These are phyloP conservation scores for Hypoxylon subgilvum DNA, from an alignment of 495 filamentous ascomycete genomes.

Conservation along the genomic window DNA sequence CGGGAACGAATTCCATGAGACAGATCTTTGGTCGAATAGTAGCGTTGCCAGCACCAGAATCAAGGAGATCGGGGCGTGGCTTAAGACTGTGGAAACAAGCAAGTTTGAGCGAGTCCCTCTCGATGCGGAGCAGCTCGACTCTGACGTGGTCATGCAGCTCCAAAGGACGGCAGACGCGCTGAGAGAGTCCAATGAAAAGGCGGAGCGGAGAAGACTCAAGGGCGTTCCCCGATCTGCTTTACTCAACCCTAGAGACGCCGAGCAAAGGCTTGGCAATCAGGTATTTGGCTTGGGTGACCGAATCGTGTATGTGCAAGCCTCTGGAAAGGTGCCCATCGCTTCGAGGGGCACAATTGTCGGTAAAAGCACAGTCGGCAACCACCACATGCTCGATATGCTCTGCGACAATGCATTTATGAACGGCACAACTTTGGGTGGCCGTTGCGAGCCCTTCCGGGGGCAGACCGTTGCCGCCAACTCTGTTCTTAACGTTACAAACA, in stretches of 20 bases:
- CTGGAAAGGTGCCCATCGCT: conserved; percentile 93
- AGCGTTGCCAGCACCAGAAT: conserved; percentile 67
- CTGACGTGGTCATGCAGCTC: conserved; percentile 80
- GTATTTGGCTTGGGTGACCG: conserved; percentile 86
- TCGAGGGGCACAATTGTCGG: conserved; percentile 91
- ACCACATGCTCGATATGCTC: conserved; percentile 84
- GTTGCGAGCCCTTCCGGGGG: conserved; percentile 94
- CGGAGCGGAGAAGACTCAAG: conserved; percentile 68
- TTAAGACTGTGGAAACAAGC: conserved; percentile 87
- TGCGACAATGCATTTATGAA: conserved; percentile 97
- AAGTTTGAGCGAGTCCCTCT: conserved; percentile 91
- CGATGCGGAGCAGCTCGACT: conserved; percentile 94
- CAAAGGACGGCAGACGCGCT: conserved; percentile 73
- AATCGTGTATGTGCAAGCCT: conserved; percentile 88
- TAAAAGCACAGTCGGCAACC: conserved; percentile 80
- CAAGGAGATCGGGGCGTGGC: conserved; percentile 89
- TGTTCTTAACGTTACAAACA: conserved; percentile 84
- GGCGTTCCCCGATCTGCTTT: conserved; percentile 84
- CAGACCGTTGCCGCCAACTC: conserved; percentile 84
- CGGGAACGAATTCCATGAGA: conserved; percentile 61
- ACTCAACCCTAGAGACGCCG: conserved; percentile 88
- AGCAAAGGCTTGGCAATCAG: conserved; percentile 86
- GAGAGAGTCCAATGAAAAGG: conserved; percentile 50
- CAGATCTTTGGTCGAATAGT: conserved; percentile 82
- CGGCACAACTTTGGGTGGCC: conserved; percentile 83